Base-by-base conservation (phyloP, 371 early-diverging fungal species). In the Mortierella sp. region DNA sequence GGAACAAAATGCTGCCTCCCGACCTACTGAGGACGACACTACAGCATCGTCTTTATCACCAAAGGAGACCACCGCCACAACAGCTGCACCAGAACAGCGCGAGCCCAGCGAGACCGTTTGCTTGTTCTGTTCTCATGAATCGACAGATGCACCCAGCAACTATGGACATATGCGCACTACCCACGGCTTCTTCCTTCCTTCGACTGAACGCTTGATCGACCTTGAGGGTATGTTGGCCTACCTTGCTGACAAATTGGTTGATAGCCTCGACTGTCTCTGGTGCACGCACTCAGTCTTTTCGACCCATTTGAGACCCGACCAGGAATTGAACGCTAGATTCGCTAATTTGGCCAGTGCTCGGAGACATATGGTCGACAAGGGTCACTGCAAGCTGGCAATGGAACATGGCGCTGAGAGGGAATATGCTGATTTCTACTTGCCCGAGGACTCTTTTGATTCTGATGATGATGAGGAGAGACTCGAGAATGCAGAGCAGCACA, bases 151-250 rank as follows among this genome's bases (percentile, higher is more conserved):
- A 16, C 50, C 55, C 13, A 26, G 21, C 44, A 93, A 92, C 73
- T 73, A 94, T 79, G 88, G 82, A 19, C 95, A 95, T 77, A 95
- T 95, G 95, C 89, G 91, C 19, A 71, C 82, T 3, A 80, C 72
- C 34, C 95, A 95, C 84, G 88, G 89, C 26, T 95, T 95, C 88
- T 95, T 94, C 82, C 86, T 95, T 24, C 95, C 95, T 9, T 90
- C 93, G 48, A 81, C 90, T 34, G 94, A 94, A 80, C 91, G 88
- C 44, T 72, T 94, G 70, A 89, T 90, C 28, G 94, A 94, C 63
- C 78, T 86, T 70, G 60, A 91, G 26, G 95, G 94, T 1, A 88
- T 95, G 78, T 55, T 95, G 28, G 72, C 77, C 75, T 94, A 94
- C 76, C 84, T 95, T 16, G 92, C 88, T 16, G 93, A 94, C 31